Conservation (phyloP, 2,329 filamentous ascomycete species). For the Blastomyces emzantsi region DNA sequence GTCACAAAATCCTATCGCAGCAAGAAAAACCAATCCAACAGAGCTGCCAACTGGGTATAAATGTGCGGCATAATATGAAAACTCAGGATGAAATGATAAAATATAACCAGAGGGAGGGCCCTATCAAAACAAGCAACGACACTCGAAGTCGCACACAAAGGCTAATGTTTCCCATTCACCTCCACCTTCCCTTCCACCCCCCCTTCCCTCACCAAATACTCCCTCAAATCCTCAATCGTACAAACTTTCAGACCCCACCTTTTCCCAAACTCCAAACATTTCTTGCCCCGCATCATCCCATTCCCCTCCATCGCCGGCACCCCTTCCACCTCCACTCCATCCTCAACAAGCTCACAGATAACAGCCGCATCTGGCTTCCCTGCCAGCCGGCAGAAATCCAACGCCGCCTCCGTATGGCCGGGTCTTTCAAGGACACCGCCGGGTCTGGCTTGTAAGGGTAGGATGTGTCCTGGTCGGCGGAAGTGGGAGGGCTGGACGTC, state of each 20-base stretch:
- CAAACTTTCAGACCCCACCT: constrained; percentile 86
- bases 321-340: constrained; percentile 64
- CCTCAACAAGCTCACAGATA: constrained; percentile 87
- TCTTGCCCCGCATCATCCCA: constrained; percentile 90
- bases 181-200: constrained; percentile 46
- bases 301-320: constrained; percentile 53
- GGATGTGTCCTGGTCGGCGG: constrained; percentile 77
- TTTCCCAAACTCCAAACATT: constrained; percentile 77
- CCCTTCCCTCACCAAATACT: constrained; percentile 57
- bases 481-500: constrained; percentile 52
- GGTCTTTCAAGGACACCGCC: constrained; percentile 72
- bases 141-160: background rate
- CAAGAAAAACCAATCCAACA: no score
- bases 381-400: constrained; percentile 80
- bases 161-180: constrained; percentile 28
- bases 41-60: background rate
- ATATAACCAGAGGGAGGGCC: background rate
- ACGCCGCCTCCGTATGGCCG: constrained; percentile 88
- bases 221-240: constrained; percentile 85
- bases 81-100: background rate
- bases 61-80: background rate
- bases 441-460: constrained; percentile 68
- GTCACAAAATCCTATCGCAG: background rate
- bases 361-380: constrained; percentile 67
- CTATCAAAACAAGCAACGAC: background rate